These are phyloP conservation scores for Ceratobasidium papillatum DNA, from an alignment of 1,284 basidiomycete genomes.

Conservation along the genomic window DNA sequence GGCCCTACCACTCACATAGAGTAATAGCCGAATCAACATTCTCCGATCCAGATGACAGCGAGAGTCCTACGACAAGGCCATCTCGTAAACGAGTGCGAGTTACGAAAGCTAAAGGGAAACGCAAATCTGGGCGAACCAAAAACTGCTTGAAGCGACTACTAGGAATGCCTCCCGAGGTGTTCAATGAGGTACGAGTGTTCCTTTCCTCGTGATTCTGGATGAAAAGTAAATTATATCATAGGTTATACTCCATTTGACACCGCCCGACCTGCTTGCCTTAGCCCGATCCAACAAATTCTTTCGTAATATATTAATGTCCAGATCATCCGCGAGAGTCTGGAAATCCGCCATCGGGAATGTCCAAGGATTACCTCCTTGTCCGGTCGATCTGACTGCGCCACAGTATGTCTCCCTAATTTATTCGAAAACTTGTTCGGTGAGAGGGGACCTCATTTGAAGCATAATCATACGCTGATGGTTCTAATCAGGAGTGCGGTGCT, in stretches of 20 bases:
- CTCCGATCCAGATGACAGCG: no score
- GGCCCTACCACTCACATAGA: no score
- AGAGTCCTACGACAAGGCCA: no score
- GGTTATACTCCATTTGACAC: neutral
- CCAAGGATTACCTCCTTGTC: slow-evolving; percentile 1
- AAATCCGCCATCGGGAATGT: neutral
- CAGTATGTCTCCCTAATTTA: slow-evolving; percentile 16
- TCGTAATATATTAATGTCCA: neutral
- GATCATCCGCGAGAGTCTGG: slow-evolving; percentile 4
- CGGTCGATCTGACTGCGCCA: neutral
- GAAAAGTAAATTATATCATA: neutral
- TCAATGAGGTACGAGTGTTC: neutral
- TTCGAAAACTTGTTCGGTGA: slow-evolving; percentile 9
- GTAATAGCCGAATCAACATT: no score
- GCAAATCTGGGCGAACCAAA: no score
- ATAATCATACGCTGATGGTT: neutral
- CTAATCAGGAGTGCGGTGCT: neutral
- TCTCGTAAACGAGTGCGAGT: no score
- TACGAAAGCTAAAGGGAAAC: no score
- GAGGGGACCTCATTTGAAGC: neutral
- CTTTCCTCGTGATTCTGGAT: neutral
- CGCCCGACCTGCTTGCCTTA: neutral
- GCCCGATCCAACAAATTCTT: neutral
- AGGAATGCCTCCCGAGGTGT: no score
- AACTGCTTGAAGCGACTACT: no score